Evolutionary conservation across 2,329 filamentous ascomycete genomes (phyloP).

Genomic region (Thyridium curvatum): DNA sequence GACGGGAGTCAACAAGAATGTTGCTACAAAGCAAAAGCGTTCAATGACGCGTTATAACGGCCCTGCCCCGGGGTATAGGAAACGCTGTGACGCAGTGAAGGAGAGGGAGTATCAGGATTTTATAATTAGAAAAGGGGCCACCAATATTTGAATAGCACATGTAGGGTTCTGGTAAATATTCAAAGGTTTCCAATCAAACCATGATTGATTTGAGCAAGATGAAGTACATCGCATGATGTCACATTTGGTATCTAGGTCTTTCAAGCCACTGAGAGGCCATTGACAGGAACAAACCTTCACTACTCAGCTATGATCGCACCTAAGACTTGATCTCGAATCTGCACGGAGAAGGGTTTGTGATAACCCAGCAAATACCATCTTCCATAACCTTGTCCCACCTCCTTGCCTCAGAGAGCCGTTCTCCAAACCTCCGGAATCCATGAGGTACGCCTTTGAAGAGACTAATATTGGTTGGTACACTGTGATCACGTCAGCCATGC

Average conservation of each 20-base stretch:
- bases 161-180: too few relatives aligned
- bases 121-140: neutral
- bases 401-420: slow-evolving; percentile 27
- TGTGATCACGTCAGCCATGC: slow-evolving; percentile 9
- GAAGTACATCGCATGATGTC: too few relatives aligned
- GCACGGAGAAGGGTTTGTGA: slow-evolving; percentile 10
- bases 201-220: too few relatives aligned
- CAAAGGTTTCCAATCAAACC: too few relatives aligned
- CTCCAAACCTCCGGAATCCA: slow-evolving; percentile 34
- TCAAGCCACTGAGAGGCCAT: too few relatives aligned
- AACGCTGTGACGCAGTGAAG: slow-evolving; percentile 25
- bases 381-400: slow-evolving; percentile 36
- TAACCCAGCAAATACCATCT: slow-evolving; percentile 34
- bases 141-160: too few relatives aligned
- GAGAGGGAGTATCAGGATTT: slow-evolving; percentile 14
- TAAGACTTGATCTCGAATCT: slow-evolving; percentile 6
- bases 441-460: slow-evolving; percentile 48
- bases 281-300: too few relatives aligned
- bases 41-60: slow-evolving; percentile 40
- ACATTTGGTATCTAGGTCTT: too few relatives aligned
- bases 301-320: too few relatives aligned
- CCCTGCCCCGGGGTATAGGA: slow-evolving; percentile 34
- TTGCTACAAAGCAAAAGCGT: slow-evolving; percentile 36
- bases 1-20: slow-evolving; percentile 47
- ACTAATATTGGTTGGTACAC: slow-evolving; percentile 39